Evolutionary conservation across 495 filamentous ascomycete species (phyloP), one percentile per base, ranked within the genome.

Genomic region (Lepidopterella palustris): DNA sequence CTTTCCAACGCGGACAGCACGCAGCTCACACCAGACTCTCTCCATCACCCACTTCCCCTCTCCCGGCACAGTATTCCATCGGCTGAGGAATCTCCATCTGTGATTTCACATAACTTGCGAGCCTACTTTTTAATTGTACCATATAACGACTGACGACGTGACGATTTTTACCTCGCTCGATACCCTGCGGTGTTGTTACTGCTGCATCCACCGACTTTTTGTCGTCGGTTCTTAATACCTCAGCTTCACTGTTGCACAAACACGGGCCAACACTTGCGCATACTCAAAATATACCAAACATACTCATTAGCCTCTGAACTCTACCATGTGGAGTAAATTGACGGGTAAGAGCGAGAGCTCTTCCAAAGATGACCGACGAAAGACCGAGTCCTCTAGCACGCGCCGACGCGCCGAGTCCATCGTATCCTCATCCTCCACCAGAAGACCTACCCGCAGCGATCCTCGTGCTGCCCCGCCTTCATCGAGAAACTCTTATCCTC

Each of bases 381-480:
- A 64, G 15, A 31, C 58, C 29, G 28, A 49, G 4, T 21, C 31
- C 4, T 39, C 49, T 13, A 52, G 45, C 24, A 57, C 60, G 57
- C 65, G 61, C 58, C 45, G 54, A 52, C 64, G 69, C 61, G 53
- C 70, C 54, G 71, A 71, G 52, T 74, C 72, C 31, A 53, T 70
- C 39, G 72, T 68, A 53, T 70, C 72, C 32, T 59, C 64, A 20
- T 63, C 58, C 40, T 73, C 74, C 53, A 76, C 75, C 55, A 74
- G 78, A 63, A 81, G 76, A 63, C 74, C 80, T 40, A 71, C 79
- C 72, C 75, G 79, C 71, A 78, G 80, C 74, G 78, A 79, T 74
- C 74, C 78, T 59, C 75, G 78, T 58, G 54, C 68, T 55, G 45
- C 58, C 59, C 66, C 57, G 65, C 73, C 25, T 15, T 70, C 74